Evolutionary conservation across 1,284 basidiomycete species (phyloP).

Genomic region (Afroboletus lepidellus): DNA sequence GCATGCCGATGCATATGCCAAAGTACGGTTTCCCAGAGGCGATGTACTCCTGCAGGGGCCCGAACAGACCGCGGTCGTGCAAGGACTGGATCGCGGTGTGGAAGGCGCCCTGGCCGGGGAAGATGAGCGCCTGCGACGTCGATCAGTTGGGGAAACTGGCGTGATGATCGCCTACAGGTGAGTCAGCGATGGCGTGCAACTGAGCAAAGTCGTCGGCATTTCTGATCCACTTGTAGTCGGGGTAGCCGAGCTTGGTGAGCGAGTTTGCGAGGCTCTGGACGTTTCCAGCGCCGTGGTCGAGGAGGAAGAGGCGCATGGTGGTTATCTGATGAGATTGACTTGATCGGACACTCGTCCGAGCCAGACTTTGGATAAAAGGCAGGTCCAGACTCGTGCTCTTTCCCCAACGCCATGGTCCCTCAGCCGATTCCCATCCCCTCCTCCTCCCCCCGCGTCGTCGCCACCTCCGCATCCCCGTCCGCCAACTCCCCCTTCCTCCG

Average conservation of each 20-base stretch:
- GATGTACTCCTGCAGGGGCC: conserved; percentile 85
- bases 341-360: conserved; percentile 1
- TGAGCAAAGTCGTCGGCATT: conserved; percentile 75
- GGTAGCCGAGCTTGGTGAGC: conserved; percentile 81
- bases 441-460: conserved; percentile 37
- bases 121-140: conserved; percentile 79
- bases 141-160: conserved; percentile 10
- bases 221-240: conserved; percentile 86
- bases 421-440: conserved; percentile 43
- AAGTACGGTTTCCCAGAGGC: conserved; percentile 91
- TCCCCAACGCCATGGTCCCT: conserved; percentile 16
- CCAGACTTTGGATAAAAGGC: background rate
- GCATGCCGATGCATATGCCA: conserved; percentile 98
- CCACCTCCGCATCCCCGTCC: conserved; percentile 49
- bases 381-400: conserved; percentile 1
- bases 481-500: conserved; percentile 35
- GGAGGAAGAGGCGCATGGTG: conserved; percentile 75
- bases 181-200: conserved; percentile 36
- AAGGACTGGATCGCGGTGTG: conserved; percentile 85
- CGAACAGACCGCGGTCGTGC: conserved; percentile 68
- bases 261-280: conserved; percentile 95
- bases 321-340: background rate
- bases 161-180: conserved; percentile 67
- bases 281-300: conserved; percentile 96
- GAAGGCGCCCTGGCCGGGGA: conserved; percentile 98